Base-by-base conservation (phyloP, 202 grass and related monocot species). In the Thinopyrum obtusiflorum region DNA sequence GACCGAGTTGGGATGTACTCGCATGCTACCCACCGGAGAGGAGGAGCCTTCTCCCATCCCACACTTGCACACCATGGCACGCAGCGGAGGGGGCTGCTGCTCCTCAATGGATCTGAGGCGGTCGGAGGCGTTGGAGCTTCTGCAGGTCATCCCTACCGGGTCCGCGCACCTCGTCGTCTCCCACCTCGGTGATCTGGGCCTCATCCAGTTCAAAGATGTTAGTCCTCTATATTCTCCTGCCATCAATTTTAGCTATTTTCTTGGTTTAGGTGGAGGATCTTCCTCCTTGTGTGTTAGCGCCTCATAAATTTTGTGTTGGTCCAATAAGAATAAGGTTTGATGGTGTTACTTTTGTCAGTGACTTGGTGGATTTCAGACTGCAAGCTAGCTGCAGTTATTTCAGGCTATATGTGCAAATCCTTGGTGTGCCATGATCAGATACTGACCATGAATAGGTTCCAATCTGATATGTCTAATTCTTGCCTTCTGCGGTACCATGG, bases 131-230 rank as follows among this genome's bases (percentile, higher is more conserved):
- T 94, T 98, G 96, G 91, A 96, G 85, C 96, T 98, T 2, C 93
- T 92, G 63, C 96, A 95, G 93, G 90, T 98, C 79, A 94, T 98
- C 76, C 93, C 96, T 9, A 80, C 91, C 3, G 93, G 95, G 78
- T 95, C 93, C 42, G 86, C 91, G 18, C 95, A 98, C 83, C 68
- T 84, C 65, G 90, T 93, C 42, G 65, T 93, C 84, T 92, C 93
- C 61, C 93, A 98, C 80, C 93, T 98, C 51, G 95, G 95, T 72
- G 91, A 98, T 61, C 78, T 98, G 29, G 95, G 95, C 21, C 88
- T 98, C 83, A 44, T 98, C 84, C 95, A 98, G 89, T 95, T 98
- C 89, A 95, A 98, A 88, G 95, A 98, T 69, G 93, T 92, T 84
- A 88, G 63, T 55, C 0, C 4, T 68, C 60, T 26, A 20, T 61